These are phyloP conservation scores for Hymenoscyphus linearis DNA, from an alignment of 2,329 filamentous ascomycete genomes.

Conservation along the genomic window DNA sequence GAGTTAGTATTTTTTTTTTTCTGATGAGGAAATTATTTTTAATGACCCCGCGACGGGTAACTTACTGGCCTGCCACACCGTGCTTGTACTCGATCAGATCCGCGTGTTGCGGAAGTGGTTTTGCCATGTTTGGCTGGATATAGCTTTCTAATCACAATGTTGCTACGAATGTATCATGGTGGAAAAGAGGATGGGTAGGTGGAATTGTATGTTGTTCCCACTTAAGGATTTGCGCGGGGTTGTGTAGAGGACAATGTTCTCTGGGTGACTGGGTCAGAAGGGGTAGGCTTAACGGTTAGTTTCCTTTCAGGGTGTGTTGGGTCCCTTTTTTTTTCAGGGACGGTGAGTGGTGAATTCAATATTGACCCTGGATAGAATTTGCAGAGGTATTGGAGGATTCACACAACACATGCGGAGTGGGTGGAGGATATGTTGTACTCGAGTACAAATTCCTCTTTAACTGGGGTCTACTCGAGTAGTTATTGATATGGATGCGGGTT, in stretches of 20 bases:
- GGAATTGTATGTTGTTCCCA: slow-evolving; percentile 13
- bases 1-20: slow-evolving; percentile 15
- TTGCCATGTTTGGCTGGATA: slow-evolving; percentile 33
- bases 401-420: neutral
- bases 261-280: neutral
- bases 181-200: slow-evolving; percentile 10
- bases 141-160: slow-evolving; percentile 21
- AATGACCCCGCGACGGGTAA: slow-evolving; percentile 21
- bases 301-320: neutral
- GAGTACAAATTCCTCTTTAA: too few relatives aligned
- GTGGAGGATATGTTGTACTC: neutral
- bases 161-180: slow-evolving; percentile 32
- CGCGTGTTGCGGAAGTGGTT: slow-evolving; percentile 37
- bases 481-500: neutral
- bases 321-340: too few relatives aligned
- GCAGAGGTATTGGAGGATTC: neutral
- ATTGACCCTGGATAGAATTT: neutral
- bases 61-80: slow-evolving; percentile 82
- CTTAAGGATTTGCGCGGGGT: slow-evolving; percentile 1
- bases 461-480: neutral
- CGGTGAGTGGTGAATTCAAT: neutral
- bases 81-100: slow-evolving; percentile 66
- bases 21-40: neutral
- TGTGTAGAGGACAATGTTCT: neutral
- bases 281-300: neutral